phyloP scores from a whole-genome alignment of 768 basidiomycete genomes.

The Krasilnikovozyma curviuscula region DNA sequence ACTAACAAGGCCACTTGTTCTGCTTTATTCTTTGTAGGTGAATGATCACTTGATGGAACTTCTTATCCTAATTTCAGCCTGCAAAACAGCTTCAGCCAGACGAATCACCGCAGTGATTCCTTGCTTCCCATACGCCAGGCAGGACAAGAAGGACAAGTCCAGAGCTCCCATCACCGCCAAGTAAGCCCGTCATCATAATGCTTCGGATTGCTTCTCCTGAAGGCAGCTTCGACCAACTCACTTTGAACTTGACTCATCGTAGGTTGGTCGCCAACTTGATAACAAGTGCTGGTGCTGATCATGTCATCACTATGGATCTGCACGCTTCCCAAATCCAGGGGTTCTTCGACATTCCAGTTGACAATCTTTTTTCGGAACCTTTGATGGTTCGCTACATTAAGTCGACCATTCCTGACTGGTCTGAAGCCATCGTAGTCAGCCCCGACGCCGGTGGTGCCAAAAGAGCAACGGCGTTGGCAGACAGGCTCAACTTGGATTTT shows the following conservation, averaged over 20 bases:
- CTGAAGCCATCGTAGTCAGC: conserved; percentile 80
- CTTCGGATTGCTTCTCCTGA: neutral
- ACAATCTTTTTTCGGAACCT: conserved; percentile 97
- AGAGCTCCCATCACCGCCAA: conserved; percentile 95
- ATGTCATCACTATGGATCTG: conserved; percentile 99
- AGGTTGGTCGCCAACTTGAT: conserved; percentile 90
- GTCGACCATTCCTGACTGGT: conserved; percentile 57
- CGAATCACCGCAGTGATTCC: conserved; percentile 97
- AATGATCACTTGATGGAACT: conserved; percentile 61
- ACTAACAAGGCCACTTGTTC: neutral
- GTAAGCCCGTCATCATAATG: conserved; percentile 15
- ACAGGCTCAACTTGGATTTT: conserved; percentile 88
- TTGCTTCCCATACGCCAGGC: conserved; percentile 86
- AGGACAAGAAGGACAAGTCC: conserved; percentile 99
- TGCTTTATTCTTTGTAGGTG: neutral
- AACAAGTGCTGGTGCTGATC: conserved; percentile 65
- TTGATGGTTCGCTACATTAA: conserved; percentile 89
- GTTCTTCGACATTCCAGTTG: conserved; percentile 98
- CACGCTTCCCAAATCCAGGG: conserved; percentile 99
- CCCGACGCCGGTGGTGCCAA: conserved; percentile 98
- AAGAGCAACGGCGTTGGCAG: conserved; percentile 90
- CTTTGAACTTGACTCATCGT: neutral
- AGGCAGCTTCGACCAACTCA: neutral
- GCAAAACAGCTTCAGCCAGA: conserved; percentile 97
- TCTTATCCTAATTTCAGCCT: conserved; percentile 82